Conservation (phyloP, 495 filamentous ascomycete species). For the Jackrogersella multiformis region DNA sequence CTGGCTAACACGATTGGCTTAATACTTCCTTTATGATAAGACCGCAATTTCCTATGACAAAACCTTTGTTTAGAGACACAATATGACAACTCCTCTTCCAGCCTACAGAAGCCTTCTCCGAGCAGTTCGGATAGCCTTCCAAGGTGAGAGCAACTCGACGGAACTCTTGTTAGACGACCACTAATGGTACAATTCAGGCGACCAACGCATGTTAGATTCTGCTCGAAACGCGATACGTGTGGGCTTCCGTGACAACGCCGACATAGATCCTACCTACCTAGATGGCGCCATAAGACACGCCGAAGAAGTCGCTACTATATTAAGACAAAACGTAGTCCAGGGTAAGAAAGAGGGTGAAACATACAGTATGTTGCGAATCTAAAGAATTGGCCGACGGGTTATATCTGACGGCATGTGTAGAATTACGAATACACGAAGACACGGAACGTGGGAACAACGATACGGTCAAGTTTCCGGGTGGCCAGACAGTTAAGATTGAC, state of each 20-base stretch:
- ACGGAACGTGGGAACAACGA: conserved; percentile 95
- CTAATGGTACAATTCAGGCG: conserved; percentile 61
- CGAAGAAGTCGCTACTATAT: conserved; percentile 79
- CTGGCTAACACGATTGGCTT: background rate
- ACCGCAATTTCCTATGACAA: background rate
- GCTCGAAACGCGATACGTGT: conserved; percentile 76
- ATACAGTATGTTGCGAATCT: conserved; percentile 67
- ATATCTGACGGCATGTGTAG: conserved; percentile 52
- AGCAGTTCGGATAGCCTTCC: conserved; percentile 82
- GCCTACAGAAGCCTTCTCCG: conserved; percentile 89
- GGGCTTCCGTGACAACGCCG: conserved; percentile 72
- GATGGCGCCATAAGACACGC: conserved; percentile 74
- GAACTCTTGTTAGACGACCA: background rate
- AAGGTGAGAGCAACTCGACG: conserved; percentile 61
- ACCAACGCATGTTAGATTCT: conserved; percentile 69
- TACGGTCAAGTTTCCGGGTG: conserved; percentile 70
- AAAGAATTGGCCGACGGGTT: background rate
- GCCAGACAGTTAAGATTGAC: conserved; percentile 55
- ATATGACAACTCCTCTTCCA: conserved; percentile 67
- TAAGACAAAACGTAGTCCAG: conserved; percentile 89
- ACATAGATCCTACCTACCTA: conserved; percentile 61
- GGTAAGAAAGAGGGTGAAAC: conserved; percentile 69
- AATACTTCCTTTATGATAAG: background rate
- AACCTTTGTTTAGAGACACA: background rate
- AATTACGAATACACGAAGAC: conserved; percentile 85